Evolutionary conservation across 1,284 basidiomycete species (phyloP), one percentile per base, ranked within the genome.

Genomic region (Salmacisia buchloeana): DNA sequence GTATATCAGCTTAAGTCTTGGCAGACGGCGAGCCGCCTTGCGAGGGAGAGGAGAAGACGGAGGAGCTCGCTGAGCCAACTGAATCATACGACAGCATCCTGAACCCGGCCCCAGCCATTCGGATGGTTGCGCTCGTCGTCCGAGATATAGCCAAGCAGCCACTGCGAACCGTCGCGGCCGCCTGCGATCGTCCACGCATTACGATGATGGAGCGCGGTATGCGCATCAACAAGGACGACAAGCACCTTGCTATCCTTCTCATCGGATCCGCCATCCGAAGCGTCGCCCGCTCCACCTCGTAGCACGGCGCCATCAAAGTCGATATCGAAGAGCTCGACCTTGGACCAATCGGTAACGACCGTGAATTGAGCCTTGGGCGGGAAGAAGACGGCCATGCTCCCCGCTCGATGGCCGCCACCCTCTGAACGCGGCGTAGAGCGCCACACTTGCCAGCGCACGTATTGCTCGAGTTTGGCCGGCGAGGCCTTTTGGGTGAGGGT

Each of bases 301-400:
- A n/a, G n/a, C 15, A 54, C n/a, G 27, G 25, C 49, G 6, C 27
- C 27, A 29, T 31, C 34, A 31, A 54, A 54, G 29, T 54, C 49
- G 13, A 54, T 18, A 29, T 54, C 49, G 49, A 31, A 54, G 15
- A 54, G 49, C 13, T 54, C 29, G 27, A 54, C 31, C 21, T 27
- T 31, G 49, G 27, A 31, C 49, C 49, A 54, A n/a, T 54, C 49
- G 29, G 49, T 54, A 15, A 54, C 49, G 10, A 54, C 21, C 9
- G 49, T 54, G 29, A 54, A 54, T 3, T 54, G 29, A 12, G 49
- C 49, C 6, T 27, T 18, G 25, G 49, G 27, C 10, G 49, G 49
- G 49, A 54, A 54, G 49, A 54, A 54, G 49, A 54, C 25, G 49
- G 49, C 49, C 49, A 54, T 54, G 13, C 29, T n/a, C 29, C 27